These are phyloP conservation scores for Hirsutella minnesotensis DNA, from an alignment of 2,329 filamentous ascomycete species.

Conservation along the genomic window DNA sequence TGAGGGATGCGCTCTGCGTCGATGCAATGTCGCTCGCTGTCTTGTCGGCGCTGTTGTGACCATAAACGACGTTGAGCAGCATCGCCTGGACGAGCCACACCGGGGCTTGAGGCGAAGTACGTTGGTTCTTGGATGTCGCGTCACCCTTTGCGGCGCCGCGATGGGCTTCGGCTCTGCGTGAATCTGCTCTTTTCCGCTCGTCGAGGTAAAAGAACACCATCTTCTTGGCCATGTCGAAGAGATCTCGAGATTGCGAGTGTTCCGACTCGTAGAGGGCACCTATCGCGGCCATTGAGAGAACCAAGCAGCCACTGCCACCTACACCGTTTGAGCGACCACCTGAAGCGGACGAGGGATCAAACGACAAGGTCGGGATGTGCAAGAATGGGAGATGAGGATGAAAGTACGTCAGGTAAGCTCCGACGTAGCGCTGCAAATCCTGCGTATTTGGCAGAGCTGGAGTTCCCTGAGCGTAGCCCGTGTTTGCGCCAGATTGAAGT, in stretches of 20 bases:
- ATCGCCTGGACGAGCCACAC: conserved; percentile 95
- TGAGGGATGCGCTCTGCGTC: conserved; percentile 81
- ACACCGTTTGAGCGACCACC: conserved; percentile 48
- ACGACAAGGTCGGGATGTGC: conserved; percentile 82
- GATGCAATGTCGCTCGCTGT: conserved; percentile 82
- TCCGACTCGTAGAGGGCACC: conserved; percentile 84
- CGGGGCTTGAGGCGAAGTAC: conserved; percentile 62
- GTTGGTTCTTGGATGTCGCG: conserved; percentile 34
- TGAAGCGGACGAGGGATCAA: conserved; percentile 63
- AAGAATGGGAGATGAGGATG: conserved; percentile 93
- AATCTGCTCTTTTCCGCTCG: conserved; percentile 76
- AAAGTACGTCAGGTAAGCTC: conserved; percentile 82
- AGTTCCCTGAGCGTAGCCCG: conserved; percentile 38
- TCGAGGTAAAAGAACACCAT: conserved; percentile 91
- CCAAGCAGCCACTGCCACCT: conserved; percentile 74
- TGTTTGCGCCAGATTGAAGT: conserved; percentile 32
- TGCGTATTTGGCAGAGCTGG: conserved; percentile 63
- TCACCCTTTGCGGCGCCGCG: conserved; percentile 37
- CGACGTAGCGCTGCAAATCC: conserved; percentile 83
- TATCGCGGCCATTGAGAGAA: conserved; percentile 70
- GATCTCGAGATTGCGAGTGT: conserved; percentile 61
- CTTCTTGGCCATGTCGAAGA: conserved; percentile 90
- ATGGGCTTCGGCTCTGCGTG: conserved; percentile 50
- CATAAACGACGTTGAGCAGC: conserved; percentile 91
- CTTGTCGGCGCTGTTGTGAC: conserved; percentile 89